These are phyloP conservation scores for Chrysanthemum lavandulifolium DNA, from an alignment of 129 eudicot genomes.

Conservation along the genomic window DNA sequence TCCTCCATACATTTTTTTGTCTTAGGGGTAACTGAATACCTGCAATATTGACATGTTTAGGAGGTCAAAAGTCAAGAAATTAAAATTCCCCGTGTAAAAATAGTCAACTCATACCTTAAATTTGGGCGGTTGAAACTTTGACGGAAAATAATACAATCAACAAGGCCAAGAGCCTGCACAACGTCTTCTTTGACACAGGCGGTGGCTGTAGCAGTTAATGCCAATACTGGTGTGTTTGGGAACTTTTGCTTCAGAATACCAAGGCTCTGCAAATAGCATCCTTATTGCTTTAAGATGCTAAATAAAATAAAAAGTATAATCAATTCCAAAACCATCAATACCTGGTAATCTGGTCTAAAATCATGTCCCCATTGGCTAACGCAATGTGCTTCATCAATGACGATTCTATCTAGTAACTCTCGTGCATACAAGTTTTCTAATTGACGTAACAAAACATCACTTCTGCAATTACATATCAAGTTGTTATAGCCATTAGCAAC, in stretches of 20 bases:
- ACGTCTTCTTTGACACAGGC: slow-evolving; percentile 94
- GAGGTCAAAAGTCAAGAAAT: slow-evolving; percentile 15
- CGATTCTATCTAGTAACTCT: slow-evolving; percentile 74
- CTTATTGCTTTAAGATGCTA: too few relatives aligned
- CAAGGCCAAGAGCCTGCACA: slow-evolving; percentile 97
- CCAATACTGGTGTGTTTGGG: slow-evolving; percentile 77
- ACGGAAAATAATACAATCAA: slow-evolving; percentile 80
- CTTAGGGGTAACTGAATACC: slow-evolving; percentile 84
- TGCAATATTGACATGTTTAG: slow-evolving; percentile 32
- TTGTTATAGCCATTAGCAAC: slow-evolving; percentile 15
- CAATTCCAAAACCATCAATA: slow-evolving; percentile 16
- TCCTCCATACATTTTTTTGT: slow-evolving; percentile 93
- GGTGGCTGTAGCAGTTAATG: slow-evolving; percentile 98
- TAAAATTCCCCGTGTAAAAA: background rate
- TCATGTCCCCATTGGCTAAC: slow-evolving; percentile 99
- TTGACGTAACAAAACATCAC: slow-evolving; percentile 72
- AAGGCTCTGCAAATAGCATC: slow-evolving; percentile 56
- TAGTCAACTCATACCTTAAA: slow-evolving; percentile 46
- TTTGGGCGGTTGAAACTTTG: slow-evolving; percentile 97
- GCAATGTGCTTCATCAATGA: slow-evolving; percentile 99
- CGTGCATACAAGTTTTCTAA: slow-evolving; percentile 73
- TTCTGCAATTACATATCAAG: slow-evolving; percentile 49
- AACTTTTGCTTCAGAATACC: slow-evolving; percentile 95
- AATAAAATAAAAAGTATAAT: background rate
- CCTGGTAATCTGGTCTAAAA: slow-evolving; percentile 99